These are phyloP conservation scores for Plasmodium vivax DNA, from an alignment of 169 alveolate genomes.

Conservation along the genomic window DNA sequence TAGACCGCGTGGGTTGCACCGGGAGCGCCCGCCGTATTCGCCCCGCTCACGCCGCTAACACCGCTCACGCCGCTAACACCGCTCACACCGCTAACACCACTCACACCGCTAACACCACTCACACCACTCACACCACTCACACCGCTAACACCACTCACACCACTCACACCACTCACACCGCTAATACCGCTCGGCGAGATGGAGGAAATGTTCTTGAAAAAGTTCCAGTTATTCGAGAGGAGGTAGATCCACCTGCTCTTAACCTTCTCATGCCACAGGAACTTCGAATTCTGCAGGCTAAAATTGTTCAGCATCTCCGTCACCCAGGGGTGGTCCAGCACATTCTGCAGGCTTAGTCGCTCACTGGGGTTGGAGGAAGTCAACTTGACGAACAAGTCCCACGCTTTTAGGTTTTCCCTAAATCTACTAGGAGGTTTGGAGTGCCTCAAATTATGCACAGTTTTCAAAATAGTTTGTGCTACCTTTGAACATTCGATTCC, in stretches of 20 bases:
- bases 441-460: constrained; percentile 81
- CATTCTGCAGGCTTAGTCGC: constrained; percentile 82
- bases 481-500: constrained; percentile 86
- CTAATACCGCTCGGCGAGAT: background rate
- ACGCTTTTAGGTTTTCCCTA: constrained; percentile 78
- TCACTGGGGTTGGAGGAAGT: constrained; percentile 85
- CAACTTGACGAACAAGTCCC: constrained; percentile 87
- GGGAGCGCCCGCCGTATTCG: background rate
- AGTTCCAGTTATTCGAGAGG: constrained; percentile 65
- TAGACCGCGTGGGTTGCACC: background rate
- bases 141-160: too few relatives aligned
- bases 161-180: too few relatives aligned
- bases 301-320: constrained; percentile 71
- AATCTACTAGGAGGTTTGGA: constrained; percentile 81
- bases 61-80: too few relatives aligned
- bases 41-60: background rate
- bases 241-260: constrained; percentile 68
- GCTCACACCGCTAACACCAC: too few relatives aligned
- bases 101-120: too few relatives aligned
- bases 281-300: constrained; percentile 50
- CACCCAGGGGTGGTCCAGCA: constrained; percentile 84
- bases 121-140: background rate
- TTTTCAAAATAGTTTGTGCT: constrained; percentile 83
- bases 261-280: constrained; percentile 65
- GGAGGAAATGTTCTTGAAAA: constrained; percentile 64